phyloP scores from a whole-genome alignment of 768 basidiomycete genomes.

The Xerocomellus intermedius region DNA sequence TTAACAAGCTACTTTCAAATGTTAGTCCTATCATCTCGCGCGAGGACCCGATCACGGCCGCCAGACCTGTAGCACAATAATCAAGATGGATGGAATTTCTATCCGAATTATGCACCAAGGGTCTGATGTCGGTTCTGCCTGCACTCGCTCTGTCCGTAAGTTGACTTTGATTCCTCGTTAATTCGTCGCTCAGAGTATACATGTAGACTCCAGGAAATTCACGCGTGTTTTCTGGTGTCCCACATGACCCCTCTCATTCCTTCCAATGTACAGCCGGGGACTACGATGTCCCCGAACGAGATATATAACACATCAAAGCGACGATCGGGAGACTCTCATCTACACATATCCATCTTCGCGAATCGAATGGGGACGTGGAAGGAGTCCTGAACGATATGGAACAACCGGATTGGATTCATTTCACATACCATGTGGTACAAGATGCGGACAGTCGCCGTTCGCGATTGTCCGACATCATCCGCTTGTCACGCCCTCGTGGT shows the following conservation, averaged over 20 bases:
- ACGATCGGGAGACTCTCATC: background rate
- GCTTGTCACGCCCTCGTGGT: slow-evolving; percentile 4
- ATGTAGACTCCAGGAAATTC: background rate
- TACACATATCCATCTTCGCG: background rate
- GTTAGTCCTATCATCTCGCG: too few species aligned
- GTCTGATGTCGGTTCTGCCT: background rate
- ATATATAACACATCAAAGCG: slow-evolving; percentile 25
- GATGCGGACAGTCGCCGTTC: background rate
- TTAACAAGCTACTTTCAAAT: too few species aligned
- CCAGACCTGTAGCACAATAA: too few species aligned
- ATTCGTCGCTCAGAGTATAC: background rate
- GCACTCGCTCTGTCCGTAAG: background rate
- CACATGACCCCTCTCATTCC: background rate
- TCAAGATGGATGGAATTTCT: too few species aligned
- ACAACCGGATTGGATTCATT: slow-evolving; percentile 20
- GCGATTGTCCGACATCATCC: background rate
- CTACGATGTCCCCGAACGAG: slow-evolving; percentile 1
- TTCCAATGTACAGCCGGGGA: background rate
- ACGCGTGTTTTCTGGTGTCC: slow-evolving; percentile 1
- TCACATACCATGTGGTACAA: slow-evolving; percentile 32
- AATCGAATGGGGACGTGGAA: background rate
- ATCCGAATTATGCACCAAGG: too few species aligned
- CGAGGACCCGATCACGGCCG: too few species aligned
- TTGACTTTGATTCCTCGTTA: background rate
- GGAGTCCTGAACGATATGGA: background rate